phyloP scores from a whole-genome alignment of 495 filamentous ascomycete genomes.

The Staphylotrichum tortipilum region DNA sequence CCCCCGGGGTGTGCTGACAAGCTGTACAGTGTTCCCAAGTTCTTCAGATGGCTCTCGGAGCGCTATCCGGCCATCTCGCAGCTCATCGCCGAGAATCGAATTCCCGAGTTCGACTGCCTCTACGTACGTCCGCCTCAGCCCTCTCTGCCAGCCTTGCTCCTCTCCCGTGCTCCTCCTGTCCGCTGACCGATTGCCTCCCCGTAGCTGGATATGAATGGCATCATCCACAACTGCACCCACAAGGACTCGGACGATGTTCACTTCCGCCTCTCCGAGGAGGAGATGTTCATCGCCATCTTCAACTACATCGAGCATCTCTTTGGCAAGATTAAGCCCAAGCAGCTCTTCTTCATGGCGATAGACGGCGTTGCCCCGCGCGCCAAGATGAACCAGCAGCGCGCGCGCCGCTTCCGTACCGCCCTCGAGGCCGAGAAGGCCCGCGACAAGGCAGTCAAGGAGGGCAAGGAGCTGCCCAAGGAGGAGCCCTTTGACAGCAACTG shows the following conservation, averaged over 20 bases:
- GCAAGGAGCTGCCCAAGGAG: constrained; percentile 87
- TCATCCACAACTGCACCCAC: constrained; percentile 99
- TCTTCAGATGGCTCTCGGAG: constrained; percentile 89
- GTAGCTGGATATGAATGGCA: constrained; percentile 95
- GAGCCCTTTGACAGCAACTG: constrained; percentile 98
- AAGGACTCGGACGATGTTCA: constrained; percentile 85
- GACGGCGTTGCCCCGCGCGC: constrained; percentile 95
- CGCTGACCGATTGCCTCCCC: constrained; percentile 21
- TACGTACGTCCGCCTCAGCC: constrained; percentile 49
- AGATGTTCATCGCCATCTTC: constrained; percentile 99
- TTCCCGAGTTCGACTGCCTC: constrained; percentile 97
- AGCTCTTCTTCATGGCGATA: constrained; percentile 99
- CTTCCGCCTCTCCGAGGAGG: constrained; percentile 89
- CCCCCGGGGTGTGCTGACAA: background rate
- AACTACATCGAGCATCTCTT: constrained; percentile 99
- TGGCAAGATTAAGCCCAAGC: constrained; percentile 95
- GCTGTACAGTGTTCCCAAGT: constrained; percentile 87
- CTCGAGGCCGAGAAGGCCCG: constrained; percentile 80
- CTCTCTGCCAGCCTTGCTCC: background rate
- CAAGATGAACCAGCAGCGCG: constrained; percentile 99
- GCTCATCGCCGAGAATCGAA: constrained; percentile 97
- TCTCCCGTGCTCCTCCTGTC: background rate
- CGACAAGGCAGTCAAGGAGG: constrained; percentile 82
- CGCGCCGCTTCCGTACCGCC: constrained; percentile 90
- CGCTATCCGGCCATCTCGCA: constrained; percentile 98